Evolutionary conservation across 768 basidiomycete species (phyloP), one percentile per base, ranked within the genome.

Genomic region (Panellus pusillus): DNA sequence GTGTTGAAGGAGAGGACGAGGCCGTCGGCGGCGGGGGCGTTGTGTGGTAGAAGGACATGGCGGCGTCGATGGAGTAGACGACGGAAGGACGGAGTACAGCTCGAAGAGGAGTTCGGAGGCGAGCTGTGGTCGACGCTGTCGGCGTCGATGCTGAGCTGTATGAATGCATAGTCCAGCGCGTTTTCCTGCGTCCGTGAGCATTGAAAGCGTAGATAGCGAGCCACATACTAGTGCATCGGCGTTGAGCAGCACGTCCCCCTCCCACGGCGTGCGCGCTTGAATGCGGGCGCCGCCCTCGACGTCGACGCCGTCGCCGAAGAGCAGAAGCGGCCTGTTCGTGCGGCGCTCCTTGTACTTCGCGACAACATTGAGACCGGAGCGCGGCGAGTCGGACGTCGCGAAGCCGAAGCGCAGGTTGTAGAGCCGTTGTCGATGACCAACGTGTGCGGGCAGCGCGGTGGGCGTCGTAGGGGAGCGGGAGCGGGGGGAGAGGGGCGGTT

Each of bases 21-120:
- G 0, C 94, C 96, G 62, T 96, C 92, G 0, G 81, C 66, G 1
- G 65, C 60, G 61, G 78, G 76, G 9, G 70, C 70, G 52, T 83
- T 78, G 65, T 93, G 92, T 90, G 79, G 65, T 94, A 92, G 66
- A 97, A 95, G 4, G 95, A 93, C 83, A 97, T 92, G 55, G 93
- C 72, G 11, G 89, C 86, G 65, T 99, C 97, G 52, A 97, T 75
- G 49, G 90, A 91, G 71, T 91, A 98, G 4, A 90, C 77, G 43
- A 98, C 76, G 6, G 87, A 84, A 1, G 95, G 4, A 87, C 92
- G 5, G 79, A 78, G 66, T 98, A 99, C 41, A 85, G 79, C 72
- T 99, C 97, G 65, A 99, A 99, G 72, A 99, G 83, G 29, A 99
- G 84, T 65, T 99, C 97, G 0, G 94, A 94, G 9, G 94, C 96